Conservation (phyloP, 2,329 filamentous ascomycete genomes). For the Trichoderma harzianum region DNA sequence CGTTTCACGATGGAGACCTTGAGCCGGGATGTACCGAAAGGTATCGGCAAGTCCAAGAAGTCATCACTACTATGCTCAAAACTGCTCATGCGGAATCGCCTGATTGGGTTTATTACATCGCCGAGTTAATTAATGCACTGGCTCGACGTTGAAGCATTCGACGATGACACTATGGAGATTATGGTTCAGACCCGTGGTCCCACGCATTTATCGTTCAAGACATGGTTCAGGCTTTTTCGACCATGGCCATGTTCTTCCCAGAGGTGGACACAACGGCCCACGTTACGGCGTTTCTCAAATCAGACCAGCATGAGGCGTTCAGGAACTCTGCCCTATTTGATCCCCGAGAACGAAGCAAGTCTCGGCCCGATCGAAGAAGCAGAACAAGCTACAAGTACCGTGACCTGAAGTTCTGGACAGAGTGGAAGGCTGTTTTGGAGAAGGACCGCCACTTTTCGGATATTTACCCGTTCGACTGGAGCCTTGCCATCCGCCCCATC, state of each 20-base stretch:
- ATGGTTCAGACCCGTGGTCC: slow-evolving; percentile 23
- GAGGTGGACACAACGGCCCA: neutral
- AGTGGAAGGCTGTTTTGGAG: slow-evolving; percentile 24
- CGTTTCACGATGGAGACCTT: slow-evolving; percentile 28
- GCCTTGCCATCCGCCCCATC: slow-evolving; percentile 26
- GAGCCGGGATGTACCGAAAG: slow-evolving; percentile 26
- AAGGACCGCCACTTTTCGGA: slow-evolving; percentile 21
- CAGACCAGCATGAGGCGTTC: slow-evolving; percentile 20
- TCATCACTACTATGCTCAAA: slow-evolving; percentile 22
- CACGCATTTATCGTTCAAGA: slow-evolving; percentile 28
- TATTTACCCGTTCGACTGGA: slow-evolving; percentile 29
- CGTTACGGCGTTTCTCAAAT: slow-evolving; percentile 24
- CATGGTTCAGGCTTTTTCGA: slow-evolving; percentile 25
- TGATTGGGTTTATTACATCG: slow-evolving; percentile 27
- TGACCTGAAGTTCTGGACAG: slow-evolving; percentile 23
- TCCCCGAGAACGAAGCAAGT: slow-evolving; percentile 22
- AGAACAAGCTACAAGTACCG: slow-evolving; percentile 28
- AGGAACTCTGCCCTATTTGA: slow-evolving; percentile 24
- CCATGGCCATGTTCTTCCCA: slow-evolving; percentile 30
- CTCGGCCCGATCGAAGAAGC: slow-evolving; percentile 23
- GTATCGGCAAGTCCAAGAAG: slow-evolving; percentile 21
- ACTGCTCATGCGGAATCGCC: slow-evolving; percentile 16
- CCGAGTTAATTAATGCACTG: slow-evolving; percentile 25
- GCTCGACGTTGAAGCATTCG: slow-evolving; percentile 23
- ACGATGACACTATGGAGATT: slow-evolving; percentile 21